phyloP scores from a whole-genome alignment of 768 basidiomycete species.

The Cytidiella melzeri region DNA sequence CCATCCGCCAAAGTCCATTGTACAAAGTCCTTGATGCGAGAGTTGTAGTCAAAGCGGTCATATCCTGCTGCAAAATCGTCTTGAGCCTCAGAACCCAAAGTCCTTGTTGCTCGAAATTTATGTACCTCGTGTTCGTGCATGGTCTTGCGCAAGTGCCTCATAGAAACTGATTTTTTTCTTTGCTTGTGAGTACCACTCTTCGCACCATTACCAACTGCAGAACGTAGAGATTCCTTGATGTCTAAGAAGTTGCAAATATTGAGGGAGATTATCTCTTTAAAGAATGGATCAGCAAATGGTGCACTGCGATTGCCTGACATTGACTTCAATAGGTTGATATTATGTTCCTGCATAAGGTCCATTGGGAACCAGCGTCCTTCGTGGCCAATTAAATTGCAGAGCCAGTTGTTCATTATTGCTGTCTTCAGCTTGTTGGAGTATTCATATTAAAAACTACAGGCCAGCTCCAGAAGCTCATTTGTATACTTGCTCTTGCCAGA shows the following conservation, averaged over 20 bases:
- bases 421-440: not conserved
- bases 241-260: conserved; percentile 6
- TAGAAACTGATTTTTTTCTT: not conserved
- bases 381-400: conserved; percentile 3
- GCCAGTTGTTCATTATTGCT: conserved; percentile 4
- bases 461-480: conserved; percentile 9
- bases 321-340: too few relatives aligned
- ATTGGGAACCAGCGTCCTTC: conserved; percentile 6
- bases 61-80: conserved; percentile 7
- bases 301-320: too few relatives aligned
- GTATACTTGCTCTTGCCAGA: conserved; percentile 4
- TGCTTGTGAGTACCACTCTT: conserved; percentile 1
- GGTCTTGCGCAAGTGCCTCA: not conserved
- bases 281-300: too few relatives aligned
- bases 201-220: not conserved
- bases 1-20: too few relatives aligned
- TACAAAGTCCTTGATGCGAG: too few relatives aligned
- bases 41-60: too few relatives aligned
- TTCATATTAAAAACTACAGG: conserved; percentile 8
- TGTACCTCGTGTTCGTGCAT: conserved; percentile 4
- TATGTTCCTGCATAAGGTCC: too few relatives aligned
- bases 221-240: conserved; percentile 4
- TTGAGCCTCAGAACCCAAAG: not conserved
- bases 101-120: not conserved
- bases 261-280: conserved; percentile 2